These are phyloP conservation scores for Claviceps quebecensis DNA, from an alignment of 2,329 filamentous ascomycete species.

Conservation along the genomic window DNA sequence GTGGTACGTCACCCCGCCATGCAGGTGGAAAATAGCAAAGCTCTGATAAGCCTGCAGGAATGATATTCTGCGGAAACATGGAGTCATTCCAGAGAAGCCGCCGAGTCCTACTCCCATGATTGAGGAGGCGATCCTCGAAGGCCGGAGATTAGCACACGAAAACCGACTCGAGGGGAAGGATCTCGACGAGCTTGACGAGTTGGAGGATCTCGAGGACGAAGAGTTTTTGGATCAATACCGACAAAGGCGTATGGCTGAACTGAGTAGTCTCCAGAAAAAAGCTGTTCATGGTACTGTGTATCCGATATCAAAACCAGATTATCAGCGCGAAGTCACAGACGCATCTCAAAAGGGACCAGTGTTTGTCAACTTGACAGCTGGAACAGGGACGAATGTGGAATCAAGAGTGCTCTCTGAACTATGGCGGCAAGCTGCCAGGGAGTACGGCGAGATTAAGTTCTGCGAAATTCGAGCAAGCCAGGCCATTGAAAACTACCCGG, in stretches of 20 bases:
- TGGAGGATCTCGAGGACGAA: slow-evolving; percentile 94
- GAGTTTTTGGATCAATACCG: slow-evolving; percentile 79
- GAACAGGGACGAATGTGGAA: slow-evolving; percentile 67
- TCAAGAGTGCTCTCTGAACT: slow-evolving; percentile 71
- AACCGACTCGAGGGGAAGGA: slow-evolving; percentile 91
- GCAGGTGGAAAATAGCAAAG: slow-evolving; percentile 2
- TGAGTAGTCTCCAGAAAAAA: slow-evolving; percentile 60
- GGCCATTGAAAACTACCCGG: slow-evolving; percentile 94
- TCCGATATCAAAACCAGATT: slow-evolving; percentile 88
- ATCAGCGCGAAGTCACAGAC: slow-evolving; percentile 80
- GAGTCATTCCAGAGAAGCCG: slow-evolving; percentile 93
- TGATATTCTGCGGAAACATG: slow-evolving; percentile 93
- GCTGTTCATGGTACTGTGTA: slow-evolving; percentile 83
- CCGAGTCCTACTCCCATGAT: slow-evolving; percentile 92
- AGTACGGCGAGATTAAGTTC: slow-evolving; percentile 93
- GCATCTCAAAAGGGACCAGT: slow-evolving; percentile 57
- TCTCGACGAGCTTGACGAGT: slow-evolving; percentile 78
- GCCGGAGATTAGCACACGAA: slow-evolving; percentile 70
- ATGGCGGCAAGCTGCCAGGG: slow-evolving; percentile 69
- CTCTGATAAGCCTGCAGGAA: slow-evolving; percentile 50
- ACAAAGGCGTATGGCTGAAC: slow-evolving; percentile 73
- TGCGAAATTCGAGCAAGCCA: slow-evolving; percentile 86
- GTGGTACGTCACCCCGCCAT: slow-evolving; percentile 47
- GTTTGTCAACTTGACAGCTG: slow-evolving; percentile 70
- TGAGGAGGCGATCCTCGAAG: slow-evolving; percentile 82